Evolutionary conservation across 331 rosid genomes (phyloP).

Genomic region (Pyracantha coccinea): DNA sequence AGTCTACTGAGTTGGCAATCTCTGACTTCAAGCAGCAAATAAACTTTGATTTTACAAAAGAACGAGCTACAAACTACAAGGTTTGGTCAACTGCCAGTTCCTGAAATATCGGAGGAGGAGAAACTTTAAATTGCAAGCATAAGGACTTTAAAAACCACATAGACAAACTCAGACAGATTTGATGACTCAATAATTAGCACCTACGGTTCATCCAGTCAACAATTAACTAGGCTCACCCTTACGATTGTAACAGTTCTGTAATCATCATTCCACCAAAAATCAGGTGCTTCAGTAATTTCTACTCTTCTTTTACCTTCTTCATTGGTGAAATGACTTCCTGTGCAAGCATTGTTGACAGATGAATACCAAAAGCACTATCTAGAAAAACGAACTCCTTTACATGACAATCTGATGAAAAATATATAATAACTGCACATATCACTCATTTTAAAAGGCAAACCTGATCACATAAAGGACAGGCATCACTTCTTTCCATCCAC

Average conservation of each 20-base stretch:
- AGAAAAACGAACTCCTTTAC: neutral
- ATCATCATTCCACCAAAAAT: neutral
- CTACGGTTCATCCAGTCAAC: neutral
- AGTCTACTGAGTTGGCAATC: constrained; percentile 20
- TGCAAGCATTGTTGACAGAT: neutral
- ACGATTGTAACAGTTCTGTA: neutral
- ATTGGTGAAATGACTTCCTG: neutral
- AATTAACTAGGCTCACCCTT: neutral
- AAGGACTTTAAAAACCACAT: neutral
- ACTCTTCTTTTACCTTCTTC: neutral
- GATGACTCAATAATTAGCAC: neutral
- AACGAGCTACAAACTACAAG: constrained; percentile 31
- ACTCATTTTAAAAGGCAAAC: constrained; percentile 25
- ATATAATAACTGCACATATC: neutral
- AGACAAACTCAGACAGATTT: neutral
- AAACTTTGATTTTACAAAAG: neutral
- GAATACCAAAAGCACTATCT: neutral
- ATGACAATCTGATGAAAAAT: neutral
- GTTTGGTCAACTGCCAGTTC: constrained; percentile 48
- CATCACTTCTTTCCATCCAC: constrained; percentile 92
- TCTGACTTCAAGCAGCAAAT: constrained; percentile 12
- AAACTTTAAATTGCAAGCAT: constrained; percentile 14
- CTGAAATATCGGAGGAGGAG: constrained; percentile 31
- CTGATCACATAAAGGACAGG: constrained; percentile 85
- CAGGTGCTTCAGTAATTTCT: neutral